Conservation (phyloP, 257 asterid genomes). For the Sherardia arvensis region DNA sequence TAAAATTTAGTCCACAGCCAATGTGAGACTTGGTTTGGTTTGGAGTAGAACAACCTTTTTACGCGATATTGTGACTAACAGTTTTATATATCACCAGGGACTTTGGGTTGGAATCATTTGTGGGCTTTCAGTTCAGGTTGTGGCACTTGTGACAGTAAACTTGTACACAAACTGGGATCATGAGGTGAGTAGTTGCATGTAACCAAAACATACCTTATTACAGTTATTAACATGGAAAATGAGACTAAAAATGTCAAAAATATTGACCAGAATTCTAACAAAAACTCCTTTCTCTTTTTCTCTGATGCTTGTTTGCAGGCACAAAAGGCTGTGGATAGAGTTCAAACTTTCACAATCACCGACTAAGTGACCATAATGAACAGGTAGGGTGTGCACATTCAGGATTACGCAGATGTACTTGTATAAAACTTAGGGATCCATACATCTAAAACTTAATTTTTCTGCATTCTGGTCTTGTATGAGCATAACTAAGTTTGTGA, state of each 20-base stretch:
- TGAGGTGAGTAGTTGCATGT: conserved; percentile 31
- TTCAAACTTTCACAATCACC: not conserved
- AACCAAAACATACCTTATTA: not conserved
- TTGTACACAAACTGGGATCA: conserved; percentile 45
- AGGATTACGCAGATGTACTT: no score
- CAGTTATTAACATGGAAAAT: not conserved
- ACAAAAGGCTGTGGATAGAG: not conserved
- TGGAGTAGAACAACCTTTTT: not conserved
- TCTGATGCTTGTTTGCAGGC: not conserved
- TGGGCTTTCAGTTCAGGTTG: conserved; percentile 45
- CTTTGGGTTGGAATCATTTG: conserved; percentile 72
- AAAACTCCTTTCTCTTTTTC: not conserved
- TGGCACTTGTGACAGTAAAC: conserved; percentile 46
- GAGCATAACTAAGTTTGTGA: no score
- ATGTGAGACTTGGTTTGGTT: no score
- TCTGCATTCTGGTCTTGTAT: no score
- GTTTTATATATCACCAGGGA: conserved; percentile 25
- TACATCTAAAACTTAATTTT: no score
- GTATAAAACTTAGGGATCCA: no score
- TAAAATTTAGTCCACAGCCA: no score
- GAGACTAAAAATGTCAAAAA: not conserved
- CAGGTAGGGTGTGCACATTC: no score
- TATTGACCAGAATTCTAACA: no score
- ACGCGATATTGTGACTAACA: not conserved
- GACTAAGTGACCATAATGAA: no score